Evolutionary conservation across 2,329 filamentous ascomycete genomes (phyloP), one percentile per base, ranked within the genome.

Genomic region (Fusarium anthophilum): DNA sequence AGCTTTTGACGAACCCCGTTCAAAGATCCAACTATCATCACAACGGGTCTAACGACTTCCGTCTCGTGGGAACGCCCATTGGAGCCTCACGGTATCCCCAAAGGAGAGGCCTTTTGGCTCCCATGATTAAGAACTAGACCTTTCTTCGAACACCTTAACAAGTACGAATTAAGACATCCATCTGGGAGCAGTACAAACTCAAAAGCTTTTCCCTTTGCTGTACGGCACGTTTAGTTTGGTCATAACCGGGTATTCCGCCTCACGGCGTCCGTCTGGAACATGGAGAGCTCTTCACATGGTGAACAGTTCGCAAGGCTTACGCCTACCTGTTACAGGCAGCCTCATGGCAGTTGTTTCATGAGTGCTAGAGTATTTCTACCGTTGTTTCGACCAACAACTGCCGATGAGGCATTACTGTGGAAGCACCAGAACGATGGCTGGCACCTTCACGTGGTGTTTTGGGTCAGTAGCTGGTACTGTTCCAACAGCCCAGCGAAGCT

Each of bases 131-230:
- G 15, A 24, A 44, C 15, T 18, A 17, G n/a, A 12, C 15, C 4
- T 44, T 44, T 44, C 15, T 24, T n/a, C n/a, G 12, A 44, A 44
- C 10, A 35, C 32, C 32, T 24, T 24, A 3, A 6, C 7, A 45
- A 45, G 17, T n/a, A 18, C n/a, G 2, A 44, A 26, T 18, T 6
- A 12, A 11, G 11, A 18, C 7, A 45, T 26, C 7, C 15, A n/a
- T 10, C 39, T 5, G 5, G 12, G 38, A 1, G 20, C 22, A 43
- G 15, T 24, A 17, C 41, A 47, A 47, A 28, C 8, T 22, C 10
- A 26, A 22, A 1, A 28, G 1, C 8, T 18, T 47, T 47, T 1
- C 13, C 14, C 1, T 41, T 14, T n/a, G 2, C 22, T 41, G 22
- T 6, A 41, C 13, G 39, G 22, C 39, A 48, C 20, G 14, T 32